Conservation (phyloP, 2,329 filamentous ascomycete genomes). For the Botrytis galanthina region DNA sequence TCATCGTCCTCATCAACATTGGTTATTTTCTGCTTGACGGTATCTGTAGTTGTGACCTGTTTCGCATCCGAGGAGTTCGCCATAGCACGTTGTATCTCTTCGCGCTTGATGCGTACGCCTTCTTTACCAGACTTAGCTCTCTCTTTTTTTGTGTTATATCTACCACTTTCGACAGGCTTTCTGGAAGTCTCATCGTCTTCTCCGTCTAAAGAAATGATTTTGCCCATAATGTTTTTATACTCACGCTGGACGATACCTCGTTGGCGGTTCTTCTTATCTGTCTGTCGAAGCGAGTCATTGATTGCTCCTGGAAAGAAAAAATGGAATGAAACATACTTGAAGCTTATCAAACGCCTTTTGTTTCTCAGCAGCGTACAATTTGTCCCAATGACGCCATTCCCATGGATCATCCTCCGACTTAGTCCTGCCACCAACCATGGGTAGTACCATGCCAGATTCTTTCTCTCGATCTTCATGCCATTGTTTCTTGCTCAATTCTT, state of each 20-base stretch:
- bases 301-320: too few species aligned
- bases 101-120: too few species aligned
- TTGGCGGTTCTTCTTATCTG: background rate
- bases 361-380: constrained; percentile 8
- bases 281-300: background rate
- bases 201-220: background rate
- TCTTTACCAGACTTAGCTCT: too few species aligned
- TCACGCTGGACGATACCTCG: background rate
- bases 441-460: rapidly evolving
- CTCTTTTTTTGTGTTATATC: too few species aligned
- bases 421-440: background rate
- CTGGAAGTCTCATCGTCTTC: too few species aligned
- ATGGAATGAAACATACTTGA: background rate
- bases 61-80: rapidly evolving
- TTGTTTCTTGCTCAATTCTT: background rate
- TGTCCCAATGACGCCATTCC: constrained; percentile 20
- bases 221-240: background rate
- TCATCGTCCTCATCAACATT: too few species aligned
- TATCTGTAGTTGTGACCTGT: too few species aligned
- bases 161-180: too few species aligned
- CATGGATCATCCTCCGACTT: background rate
- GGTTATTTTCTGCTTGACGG: rapidly evolving
- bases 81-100: too few species aligned
- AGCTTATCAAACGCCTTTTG: constrained; percentile 3
- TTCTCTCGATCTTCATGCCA: background rate